A percentile compares a stretch with the other conserved stretches of the same genome.
phyloP scores from a whole-genome alignment of 176 grass and related monocot species.

The Rhynchospora pubera region DNA sequence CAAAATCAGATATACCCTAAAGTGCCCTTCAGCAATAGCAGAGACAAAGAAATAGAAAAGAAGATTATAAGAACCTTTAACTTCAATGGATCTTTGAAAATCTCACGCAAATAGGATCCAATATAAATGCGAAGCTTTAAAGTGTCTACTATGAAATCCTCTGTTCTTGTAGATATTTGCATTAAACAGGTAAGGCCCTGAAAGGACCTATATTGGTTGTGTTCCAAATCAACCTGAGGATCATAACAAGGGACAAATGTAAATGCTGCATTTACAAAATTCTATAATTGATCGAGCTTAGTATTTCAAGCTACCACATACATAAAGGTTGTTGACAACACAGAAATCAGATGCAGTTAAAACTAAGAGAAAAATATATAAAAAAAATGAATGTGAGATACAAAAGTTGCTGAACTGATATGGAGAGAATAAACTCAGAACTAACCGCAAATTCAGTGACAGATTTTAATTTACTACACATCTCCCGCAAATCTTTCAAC shows the following conservation, averaged over 20 bases:
- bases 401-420: neutral
- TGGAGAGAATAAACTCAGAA: slow-evolving; percentile 1
- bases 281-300: neutral
- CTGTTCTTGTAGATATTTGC: slow-evolving; percentile 99
- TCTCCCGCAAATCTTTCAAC: slow-evolving; percentile 50
- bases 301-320: neutral
- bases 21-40: slow-evolving; percentile 15
- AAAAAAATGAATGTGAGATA: neutral
- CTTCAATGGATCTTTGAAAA: slow-evolving; percentile 86
- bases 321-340: neutral
- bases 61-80: slow-evolving; percentile 56
- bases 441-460: slow-evolving; percentile 93
- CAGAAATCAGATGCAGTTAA: neutral
- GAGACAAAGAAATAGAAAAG: slow-evolving; percentile 8
- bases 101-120: slow-evolving; percentile 55
- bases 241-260: slow-evolving; percentile 10
- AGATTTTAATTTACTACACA: slow-evolving; percentile 71
- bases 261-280: neutral
- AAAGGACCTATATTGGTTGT: slow-evolving; percentile 97
- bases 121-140: slow-evolving; percentile 83
- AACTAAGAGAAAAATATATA: neutral
- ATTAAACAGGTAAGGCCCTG: slow-evolving; percentile 97
- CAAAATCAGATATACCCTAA: neutral
- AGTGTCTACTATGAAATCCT: slow-evolving; percentile 89
- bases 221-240: slow-evolving; percentile 98